Evolutionary conservation across 106 monocot genomes (phyloP), one percentile per base, ranked within the genome.

Genomic region (Xerophyta viscosa): DNA sequence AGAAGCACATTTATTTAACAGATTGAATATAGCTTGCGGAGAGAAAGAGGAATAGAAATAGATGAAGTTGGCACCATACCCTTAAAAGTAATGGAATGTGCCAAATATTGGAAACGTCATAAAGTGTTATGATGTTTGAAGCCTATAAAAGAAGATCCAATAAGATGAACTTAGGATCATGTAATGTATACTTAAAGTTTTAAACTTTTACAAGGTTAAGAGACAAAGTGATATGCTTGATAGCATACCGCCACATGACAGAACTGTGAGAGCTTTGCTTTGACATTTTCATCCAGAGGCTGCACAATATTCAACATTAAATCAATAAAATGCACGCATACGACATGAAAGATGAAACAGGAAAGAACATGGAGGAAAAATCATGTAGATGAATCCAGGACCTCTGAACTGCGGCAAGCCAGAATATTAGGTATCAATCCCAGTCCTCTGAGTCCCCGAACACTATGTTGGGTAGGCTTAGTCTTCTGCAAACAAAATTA

Each of bases 91-190:
- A 69, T 20, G 82, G 82, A 45, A 88, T 82, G 62, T 71, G 87
- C 87, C 87, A 88, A 54, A 88, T 88, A 64, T 88, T 82, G 33
- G 82, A 55, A 57, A 88, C 87, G 63, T 82, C 87, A 63, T 82
- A 50, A 19, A 88, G 71, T 31, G 70, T 88, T 39, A 82, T 31
- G 21, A 88, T 81, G 69, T 78, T 77, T 48, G 54, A 6, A 1
- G 42, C 71, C 87, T 88, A 75, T 8, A 77, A 61, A 44, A 60
- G 20, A 43, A 18, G 19, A 46, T 6, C 19, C 6, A 3, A 14
- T 6, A 17, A 46, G 52, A 44, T 29, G 39, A 15, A 31, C 48
- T 8, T 20, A n/a, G n/a, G n/a, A n/a, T n/a, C n/a, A n/a, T n/a
- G n/a, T n/a, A n/a, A n/a, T n/a, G n/a, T n/a, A n/a, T n/a, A n/a